Evolutionary conservation across 2,329 filamentous ascomycete species (phyloP), one percentile per base, ranked within the genome.

Genomic region (Balansia obtecta): DNA sequence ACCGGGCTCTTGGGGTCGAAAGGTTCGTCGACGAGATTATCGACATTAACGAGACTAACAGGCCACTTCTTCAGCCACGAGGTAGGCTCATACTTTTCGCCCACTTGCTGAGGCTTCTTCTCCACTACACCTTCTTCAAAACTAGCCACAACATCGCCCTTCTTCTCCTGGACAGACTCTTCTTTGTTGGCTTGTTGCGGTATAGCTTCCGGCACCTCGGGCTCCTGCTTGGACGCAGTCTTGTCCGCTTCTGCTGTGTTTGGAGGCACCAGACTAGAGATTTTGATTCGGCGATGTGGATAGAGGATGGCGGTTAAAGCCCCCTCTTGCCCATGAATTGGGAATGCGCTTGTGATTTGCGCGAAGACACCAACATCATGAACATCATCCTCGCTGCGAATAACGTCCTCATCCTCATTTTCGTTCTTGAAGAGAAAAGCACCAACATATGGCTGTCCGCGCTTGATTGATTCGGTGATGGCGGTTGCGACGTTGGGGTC

Each of bases 361-460:
- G 93, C 95, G 65, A 98, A 98, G 1, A 96, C 93, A 54, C 93
- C 93, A 15, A 94, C 87, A 58, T 96, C 89, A 67, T 98, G 87
- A 32, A 98, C 91, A 60, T 98, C 93, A 54, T 90, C 85, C 30
- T 85, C 74, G 56, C 84, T 90, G 56, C 91, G 86, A 63, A 98
- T 97, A 46, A 94, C 80, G 66, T 98, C 94, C 63, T 88, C 87
- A 64, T 97, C 93, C 55, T 87, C 86, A 55, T 88, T 86, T 63
- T 96, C 91, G 63, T 98, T 90, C 68, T 97, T 97, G 73, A 97
- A 89, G 61, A 98, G 68, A 69, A 98, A 98, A 3, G 90, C 91
- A 55, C 93, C 93, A 40, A 98, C 88, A 61, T 98, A 98, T 22
- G 91, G 94, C 67, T 98, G 94, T 0, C 93, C 93, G 48, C 91